Conservation (phyloP, 1,284 basidiomycete genomes). For the Thelephora terrestris region DNA sequence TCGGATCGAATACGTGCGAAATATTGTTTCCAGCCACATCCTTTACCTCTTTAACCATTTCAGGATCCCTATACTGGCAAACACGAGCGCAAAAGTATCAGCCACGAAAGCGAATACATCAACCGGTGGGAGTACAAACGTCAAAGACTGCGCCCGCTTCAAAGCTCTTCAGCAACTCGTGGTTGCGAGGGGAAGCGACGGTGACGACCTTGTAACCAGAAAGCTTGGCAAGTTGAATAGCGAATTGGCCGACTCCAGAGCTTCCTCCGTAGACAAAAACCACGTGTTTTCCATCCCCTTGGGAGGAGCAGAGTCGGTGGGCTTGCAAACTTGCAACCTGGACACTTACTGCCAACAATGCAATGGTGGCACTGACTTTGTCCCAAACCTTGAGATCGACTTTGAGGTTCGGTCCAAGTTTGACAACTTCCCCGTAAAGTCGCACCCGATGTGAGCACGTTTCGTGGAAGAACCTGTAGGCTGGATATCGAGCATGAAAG, state of each 20-base stretch:
- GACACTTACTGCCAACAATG: slow-evolving; percentile 12
- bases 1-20: slow-evolving; percentile 15
- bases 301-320: not conserved
- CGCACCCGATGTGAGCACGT: slow-evolving; percentile 16
- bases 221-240: slow-evolving; percentile 31
- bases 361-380: slow-evolving; percentile 16
- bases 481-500: not conserved
- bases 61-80: slow-evolving; percentile 16
- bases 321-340: too few species aligned
- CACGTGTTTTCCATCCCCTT: slow-evolving; percentile 11
- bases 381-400: slow-evolving; percentile 12
- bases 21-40: slow-evolving; percentile 14
- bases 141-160: slow-evolving; percentile 33
- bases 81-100: not conserved
- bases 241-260: slow-evolving; percentile 30
- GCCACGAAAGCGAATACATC: not conserved
- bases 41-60: slow-evolving; percentile 17
- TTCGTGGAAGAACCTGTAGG: not conserved
- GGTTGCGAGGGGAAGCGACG: slow-evolving; percentile 29
- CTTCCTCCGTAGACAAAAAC: slow-evolving; percentile 24
- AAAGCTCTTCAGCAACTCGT: slow-evolving; percentile 26
- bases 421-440: slow-evolving; percentile 16
- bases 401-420: slow-evolving; percentile 14
- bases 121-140: slow-evolving; percentile 7
- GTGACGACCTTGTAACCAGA: slow-evolving; percentile 32